Evolutionary conservation across 176 grass and related monocot species (phyloP).

Genomic region (Cenchrus purpureus): DNA sequence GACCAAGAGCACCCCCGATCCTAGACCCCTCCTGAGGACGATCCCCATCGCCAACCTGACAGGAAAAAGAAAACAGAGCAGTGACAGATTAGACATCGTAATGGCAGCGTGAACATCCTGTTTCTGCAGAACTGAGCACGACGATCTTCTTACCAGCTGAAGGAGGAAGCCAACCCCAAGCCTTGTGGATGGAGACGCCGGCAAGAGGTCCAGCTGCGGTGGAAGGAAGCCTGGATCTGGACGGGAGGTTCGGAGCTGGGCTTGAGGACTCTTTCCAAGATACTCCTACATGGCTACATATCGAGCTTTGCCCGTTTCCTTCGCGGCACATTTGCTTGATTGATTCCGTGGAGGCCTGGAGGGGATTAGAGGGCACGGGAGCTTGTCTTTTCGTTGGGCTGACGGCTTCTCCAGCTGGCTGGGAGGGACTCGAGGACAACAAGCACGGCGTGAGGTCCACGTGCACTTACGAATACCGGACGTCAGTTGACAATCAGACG

Average conservation of each 20-base stretch:
- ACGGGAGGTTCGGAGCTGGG: conserved; percentile 7
- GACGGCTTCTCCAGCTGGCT: neutral
- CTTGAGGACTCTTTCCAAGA: neutral
- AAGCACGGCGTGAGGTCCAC: neutral
- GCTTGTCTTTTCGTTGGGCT: conserved; percentile 34
- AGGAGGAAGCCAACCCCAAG: neutral
- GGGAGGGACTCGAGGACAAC: neutral
- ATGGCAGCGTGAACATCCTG: neutral
- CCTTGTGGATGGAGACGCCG: neutral
- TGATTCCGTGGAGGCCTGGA: too few relatives aligned
- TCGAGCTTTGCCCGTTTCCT: neutral
- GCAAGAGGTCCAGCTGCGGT: neutral
- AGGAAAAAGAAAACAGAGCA: conserved; percentile 4
- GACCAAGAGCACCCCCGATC: conserved; percentile 40
- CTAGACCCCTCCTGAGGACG: conserved; percentile 14
- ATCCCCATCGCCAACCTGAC: conserved; percentile 46
- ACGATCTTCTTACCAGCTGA: neutral
- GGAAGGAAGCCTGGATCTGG: conserved; percentile 24
- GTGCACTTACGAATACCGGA: neutral
- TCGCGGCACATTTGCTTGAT: neutral
- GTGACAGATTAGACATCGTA: neutral
- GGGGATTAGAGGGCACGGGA: conserved; percentile 17
- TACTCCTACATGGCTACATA: neutral
- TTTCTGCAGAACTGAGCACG: neutral
- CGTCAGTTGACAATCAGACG: neutral